Evolutionary conservation across 2,329 filamentous ascomycete species (phyloP), one percentile per base, ranked within the genome.

Genomic region (Cercospora zeina): DNA sequence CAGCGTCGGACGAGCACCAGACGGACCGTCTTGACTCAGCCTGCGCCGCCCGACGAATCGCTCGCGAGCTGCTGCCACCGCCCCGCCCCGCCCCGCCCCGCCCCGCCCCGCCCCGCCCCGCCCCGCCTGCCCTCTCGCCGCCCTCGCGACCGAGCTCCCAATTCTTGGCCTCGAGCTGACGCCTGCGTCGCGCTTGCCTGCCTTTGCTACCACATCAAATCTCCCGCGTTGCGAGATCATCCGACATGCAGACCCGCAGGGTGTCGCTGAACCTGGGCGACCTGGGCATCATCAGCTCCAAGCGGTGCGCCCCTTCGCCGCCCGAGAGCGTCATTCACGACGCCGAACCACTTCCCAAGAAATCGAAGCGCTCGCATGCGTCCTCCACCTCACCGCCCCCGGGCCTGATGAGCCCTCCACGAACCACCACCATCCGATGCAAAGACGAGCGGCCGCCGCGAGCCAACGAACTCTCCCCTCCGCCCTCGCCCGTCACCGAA

Each of bases 221-320:
- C 54, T 53, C 50, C 21, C 61, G 45, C 47, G 53, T 61, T 55
- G 37, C 50, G 3, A 34, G 53, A 53, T 37, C 54, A 24, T 33
- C 42, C 67, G 71, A 79, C 71, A 96, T 96, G 91, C 89, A 97
- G 79, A 97, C 93, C 70, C 90, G 93, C 79, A 89, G 93, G 78
- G 97, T 97, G 82, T 96, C 92, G 74, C 82, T 99, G 69, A 97
- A 93, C 66, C 83, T 97, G 73, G 90, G 91, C 64, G 96, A 92
- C 69, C 85, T 97, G 72, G 95, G 95, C 76, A 96, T 97, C 71
- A 90, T 95, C 72, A 83, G 97, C 58, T 86, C 86, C 59, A 82
- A 82, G 71, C 77, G 80, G 66, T 65, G 39, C 61, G 78, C 81
- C 69, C 83, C 84, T 70, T 84, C 84, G 74, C 82, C 82, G 67